Conservation (phyloP, 176 grass and related monocot genomes). For the Rhipidocladum racemiflorum region DNA sequence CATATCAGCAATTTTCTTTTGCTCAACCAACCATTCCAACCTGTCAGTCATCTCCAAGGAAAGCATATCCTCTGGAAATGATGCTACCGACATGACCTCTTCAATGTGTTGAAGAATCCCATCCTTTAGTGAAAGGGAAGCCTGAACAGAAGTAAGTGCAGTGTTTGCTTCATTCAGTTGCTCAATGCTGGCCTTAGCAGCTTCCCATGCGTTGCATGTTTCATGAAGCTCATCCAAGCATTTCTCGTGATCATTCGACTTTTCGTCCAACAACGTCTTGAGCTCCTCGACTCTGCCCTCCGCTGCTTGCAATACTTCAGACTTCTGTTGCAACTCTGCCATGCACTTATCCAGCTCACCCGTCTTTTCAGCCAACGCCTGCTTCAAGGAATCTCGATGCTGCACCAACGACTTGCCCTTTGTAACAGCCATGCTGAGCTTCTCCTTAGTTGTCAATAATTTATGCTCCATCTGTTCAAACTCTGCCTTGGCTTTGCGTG, state of each 20-base stretch:
- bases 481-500: slow-evolving; percentile 60
- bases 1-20: slow-evolving; percentile 64
- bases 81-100: slow-evolving; percentile 42
- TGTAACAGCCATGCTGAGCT: slow-evolving; percentile 80
- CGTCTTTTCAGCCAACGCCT: slow-evolving; percentile 70
- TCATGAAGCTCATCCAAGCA: slow-evolving; percentile 67
- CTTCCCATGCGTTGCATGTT: slow-evolving; percentile 62
- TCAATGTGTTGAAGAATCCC: slow-evolving; percentile 64
- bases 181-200: slow-evolving; percentile 52
- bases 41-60: slow-evolving; percentile 64
- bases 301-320: slow-evolving; percentile 58
- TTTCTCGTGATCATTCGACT: slow-evolving; percentile 64
- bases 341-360: slow-evolving; percentile 58
- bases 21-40: slow-evolving; percentile 75
- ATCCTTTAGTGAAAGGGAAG: slow-evolving; percentile 65
- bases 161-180: slow-evolving; percentile 54
- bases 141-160: slow-evolving; percentile 56
- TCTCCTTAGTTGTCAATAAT: slow-evolving; percentile 66
- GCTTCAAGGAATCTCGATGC: slow-evolving; percentile 88
- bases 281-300: slow-evolving; percentile 61
- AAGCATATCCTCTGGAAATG: slow-evolving; percentile 61
- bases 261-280: slow-evolving; percentile 48
- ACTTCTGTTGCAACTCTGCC: slow-evolving; percentile 61
- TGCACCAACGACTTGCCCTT: slow-evolving; percentile 98
- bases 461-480: slow-evolving; percentile 76